Evolutionary conservation across 164 flowering plant genomes (phyloP).

Genomic region (Saururus chinensis): DNA sequence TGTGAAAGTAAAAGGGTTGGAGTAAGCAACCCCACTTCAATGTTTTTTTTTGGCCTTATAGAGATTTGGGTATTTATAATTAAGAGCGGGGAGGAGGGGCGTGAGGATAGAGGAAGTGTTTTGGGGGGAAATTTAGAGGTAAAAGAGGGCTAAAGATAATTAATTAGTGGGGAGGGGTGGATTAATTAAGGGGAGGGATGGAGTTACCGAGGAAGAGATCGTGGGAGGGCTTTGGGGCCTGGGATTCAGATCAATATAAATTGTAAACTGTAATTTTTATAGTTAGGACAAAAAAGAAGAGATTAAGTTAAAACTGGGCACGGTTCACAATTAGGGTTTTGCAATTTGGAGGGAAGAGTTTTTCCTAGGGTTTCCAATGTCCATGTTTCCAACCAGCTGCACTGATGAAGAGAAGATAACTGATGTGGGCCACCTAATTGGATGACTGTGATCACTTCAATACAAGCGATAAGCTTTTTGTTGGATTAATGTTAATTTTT

Average conservation of each 20-base stretch:
- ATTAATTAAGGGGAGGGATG: conserved; percentile 16
- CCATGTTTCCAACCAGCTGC: neutral
- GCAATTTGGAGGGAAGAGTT: neutral
- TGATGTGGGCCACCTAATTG: no score
- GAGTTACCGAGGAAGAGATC: conserved; percentile 44
- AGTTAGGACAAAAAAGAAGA: neutral
- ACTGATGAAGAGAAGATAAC: no score
- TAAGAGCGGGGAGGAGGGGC: conserved; percentile 14
- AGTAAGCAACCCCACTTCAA: conserved; percentile 28
- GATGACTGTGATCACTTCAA: no score
- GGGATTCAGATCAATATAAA: conserved; percentile 10
- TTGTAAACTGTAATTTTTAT: neutral
- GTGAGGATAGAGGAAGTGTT: conserved; percentile 16
- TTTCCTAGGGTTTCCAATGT: neutral
- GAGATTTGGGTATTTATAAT: conserved; percentile 9
- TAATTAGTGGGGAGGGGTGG: conserved; percentile 14
- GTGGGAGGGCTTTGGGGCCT: conserved; percentile 72
- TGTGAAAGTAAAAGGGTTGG: conserved; percentile 56
- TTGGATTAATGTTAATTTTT: no score
- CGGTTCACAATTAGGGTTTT: conserved; percentile 27
- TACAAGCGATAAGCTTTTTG: no score
- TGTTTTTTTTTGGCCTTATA: conserved; percentile 13
- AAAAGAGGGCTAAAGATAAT: neutral
- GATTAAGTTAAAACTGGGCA: conserved; percentile 16
- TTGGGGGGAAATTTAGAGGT: neutral